A percentile compares a stretch with the other conserved stretches of the same genome.
These are phyloP conservation scores for Aegilops sharonensis DNA, from an alignment of 176 grass and related monocot genomes.

Conservation along the genomic window DNA sequence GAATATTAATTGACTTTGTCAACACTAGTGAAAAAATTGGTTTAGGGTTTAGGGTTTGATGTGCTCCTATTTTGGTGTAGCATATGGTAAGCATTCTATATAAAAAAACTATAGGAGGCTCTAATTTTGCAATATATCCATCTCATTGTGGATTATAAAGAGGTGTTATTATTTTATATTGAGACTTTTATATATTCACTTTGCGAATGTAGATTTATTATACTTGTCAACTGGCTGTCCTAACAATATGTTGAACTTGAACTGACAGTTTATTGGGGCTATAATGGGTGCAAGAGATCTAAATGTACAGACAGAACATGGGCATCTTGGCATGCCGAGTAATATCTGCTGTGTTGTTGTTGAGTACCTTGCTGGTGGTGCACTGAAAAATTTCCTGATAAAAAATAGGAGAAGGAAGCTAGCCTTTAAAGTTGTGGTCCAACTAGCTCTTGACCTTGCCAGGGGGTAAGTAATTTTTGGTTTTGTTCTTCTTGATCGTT, in stretches of 20 bases:
- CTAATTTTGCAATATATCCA: conserved; percentile 8
- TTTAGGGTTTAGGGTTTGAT: not conserved
- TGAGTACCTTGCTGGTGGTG: conserved; percentile 91
- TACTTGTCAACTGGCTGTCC: conserved; percentile 10
- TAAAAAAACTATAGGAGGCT: not conserved
- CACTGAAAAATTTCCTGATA: conserved; percentile 99
- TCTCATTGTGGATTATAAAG: conserved; percentile 7
- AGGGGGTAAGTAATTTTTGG: conserved; percentile 57
- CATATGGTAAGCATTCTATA: not conserved
- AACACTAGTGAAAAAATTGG: not conserved
- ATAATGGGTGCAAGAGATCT: conserved; percentile 91
- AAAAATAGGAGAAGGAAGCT: conserved; percentile 97
- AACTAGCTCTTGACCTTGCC: conserved; percentile 87
- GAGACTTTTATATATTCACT: not conserved
- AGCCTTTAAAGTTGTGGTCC: conserved; percentile 92
- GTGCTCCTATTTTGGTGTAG: not conserved
- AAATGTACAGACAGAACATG: conserved; percentile 87
- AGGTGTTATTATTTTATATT: not conserved
- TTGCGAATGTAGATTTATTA: conserved; percentile 21
- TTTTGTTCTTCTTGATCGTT: conserved; percentile 3
- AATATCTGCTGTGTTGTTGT: conserved; percentile 93
- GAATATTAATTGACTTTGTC: not conserved
- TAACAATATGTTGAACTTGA: conserved; percentile 36
- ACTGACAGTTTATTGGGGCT: conserved; percentile 88
- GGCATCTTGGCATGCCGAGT: conserved; percentile 88